These are phyloP conservation scores for Gossypium raimondii DNA, from an alignment of 345 rosid species.

Conservation along the genomic window DNA sequence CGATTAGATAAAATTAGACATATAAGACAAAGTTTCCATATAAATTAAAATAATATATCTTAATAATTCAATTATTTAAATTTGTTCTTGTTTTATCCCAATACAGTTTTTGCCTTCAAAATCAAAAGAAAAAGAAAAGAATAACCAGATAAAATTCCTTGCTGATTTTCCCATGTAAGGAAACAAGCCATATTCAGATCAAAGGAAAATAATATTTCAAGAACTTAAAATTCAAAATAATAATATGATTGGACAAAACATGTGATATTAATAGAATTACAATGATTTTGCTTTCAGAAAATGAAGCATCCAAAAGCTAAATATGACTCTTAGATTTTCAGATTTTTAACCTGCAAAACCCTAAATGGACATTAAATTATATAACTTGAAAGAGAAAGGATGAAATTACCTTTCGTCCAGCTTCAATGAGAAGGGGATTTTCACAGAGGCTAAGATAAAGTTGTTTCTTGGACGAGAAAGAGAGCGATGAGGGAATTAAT, in stretches of 20 bases:
- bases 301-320: neutral
- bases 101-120: neutral
- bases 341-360: neutral
- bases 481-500: conserved; percentile 23
- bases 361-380: neutral
- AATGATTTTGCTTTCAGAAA: neutral
- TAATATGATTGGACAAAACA: neutral
- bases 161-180: too few relatives aligned
- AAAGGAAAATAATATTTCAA: too few relatives aligned
- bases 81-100: neutral
- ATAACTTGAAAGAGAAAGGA: too few relatives aligned
- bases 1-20: too few relatives aligned
- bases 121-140: neutral
- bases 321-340: neutral
- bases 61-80: neutral
- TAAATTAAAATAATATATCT: neutral
- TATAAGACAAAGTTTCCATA: neutral
- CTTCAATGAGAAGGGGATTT: conserved; percentile 45
- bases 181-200: too few relatives aligned
- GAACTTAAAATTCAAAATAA: too few relatives aligned
- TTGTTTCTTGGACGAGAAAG: conserved; percentile 42
- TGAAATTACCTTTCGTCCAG: conserved; percentile 48
- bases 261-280: too few relatives aligned
- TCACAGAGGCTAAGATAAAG: conserved; percentile 39
- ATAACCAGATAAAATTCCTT: too few relatives aligned